Conservation (phyloP, 495 filamentous ascomycete species). For the Staphylotrichum tortipilum region DNA sequence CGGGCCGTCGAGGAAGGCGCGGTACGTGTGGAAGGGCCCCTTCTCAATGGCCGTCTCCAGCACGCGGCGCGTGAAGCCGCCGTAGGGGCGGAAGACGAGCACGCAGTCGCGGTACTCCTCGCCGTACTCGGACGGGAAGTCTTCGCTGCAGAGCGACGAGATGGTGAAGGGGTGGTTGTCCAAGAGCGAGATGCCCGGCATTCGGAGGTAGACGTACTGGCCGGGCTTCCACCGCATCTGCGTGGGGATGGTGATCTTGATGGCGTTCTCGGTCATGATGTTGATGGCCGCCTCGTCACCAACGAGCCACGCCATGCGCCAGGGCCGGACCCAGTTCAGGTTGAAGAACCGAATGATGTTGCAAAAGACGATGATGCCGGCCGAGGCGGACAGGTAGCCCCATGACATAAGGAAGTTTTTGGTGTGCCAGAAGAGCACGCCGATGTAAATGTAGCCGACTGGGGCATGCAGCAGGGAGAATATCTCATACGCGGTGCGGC, state of each 20-base stretch:
- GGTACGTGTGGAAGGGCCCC: slow-evolving; percentile 78
- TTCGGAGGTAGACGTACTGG: slow-evolving; percentile 88
- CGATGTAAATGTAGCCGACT: slow-evolving; percentile 70
- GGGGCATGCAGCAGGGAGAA: slow-evolving; percentile 79
- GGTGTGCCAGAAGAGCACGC: slow-evolving; percentile 90
- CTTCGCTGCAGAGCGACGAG: slow-evolving; percentile 71
- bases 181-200: slow-evolving; percentile 81
- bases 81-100: slow-evolving; percentile 82
- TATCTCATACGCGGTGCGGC: slow-evolving; percentile 61
- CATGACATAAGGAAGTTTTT: slow-evolving; percentile 87
- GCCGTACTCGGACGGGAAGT: slow-evolving; percentile 83
- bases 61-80: slow-evolving; percentile 78
- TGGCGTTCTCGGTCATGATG: slow-evolving; percentile 78
- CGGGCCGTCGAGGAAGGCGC: slow-evolving; percentile 84
- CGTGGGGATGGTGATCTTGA: slow-evolving; percentile 89
- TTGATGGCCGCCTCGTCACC: slow-evolving; percentile 85
- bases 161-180: slow-evolving; percentile 97
- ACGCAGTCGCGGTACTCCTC: slow-evolving; percentile 80
- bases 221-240: slow-evolving; percentile 89
- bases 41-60: slow-evolving; percentile 68
- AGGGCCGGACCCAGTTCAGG: slow-evolving; percentile 80
- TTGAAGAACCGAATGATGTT: slow-evolving; percentile 61
- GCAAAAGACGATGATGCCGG: slow-evolving; percentile 67
- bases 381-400: slow-evolving; percentile 77
- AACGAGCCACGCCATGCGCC: slow-evolving; percentile 66